Conservation (phyloP, 2,329 filamentous ascomycete genomes). For the Fusarium sp. region DNA sequence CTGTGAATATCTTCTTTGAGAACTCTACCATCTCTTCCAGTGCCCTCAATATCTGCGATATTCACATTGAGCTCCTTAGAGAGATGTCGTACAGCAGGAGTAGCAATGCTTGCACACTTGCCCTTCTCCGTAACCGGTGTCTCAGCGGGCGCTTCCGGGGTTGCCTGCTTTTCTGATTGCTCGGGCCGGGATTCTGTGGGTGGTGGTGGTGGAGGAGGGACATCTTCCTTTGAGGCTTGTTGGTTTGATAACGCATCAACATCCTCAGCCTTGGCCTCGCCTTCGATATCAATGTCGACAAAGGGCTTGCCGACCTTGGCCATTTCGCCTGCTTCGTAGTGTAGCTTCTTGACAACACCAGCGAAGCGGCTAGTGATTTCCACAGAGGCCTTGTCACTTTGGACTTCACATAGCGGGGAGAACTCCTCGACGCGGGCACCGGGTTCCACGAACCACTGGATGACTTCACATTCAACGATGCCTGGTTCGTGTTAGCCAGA, state of each 20-base stretch:
- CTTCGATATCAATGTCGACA: conserved; percentile 93
- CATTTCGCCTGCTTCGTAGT: conserved; percentile 97
- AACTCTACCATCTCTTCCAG: conserved; percentile 90
- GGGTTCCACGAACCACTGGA: conserved; percentile 99
- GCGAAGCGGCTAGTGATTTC: conserved; percentile 97
- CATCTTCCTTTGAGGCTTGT: conserved; percentile 49
- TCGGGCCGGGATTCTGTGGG: conserved; percentile 32
- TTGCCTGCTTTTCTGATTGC: conserved; percentile 15
- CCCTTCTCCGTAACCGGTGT: conserved; percentile 59
- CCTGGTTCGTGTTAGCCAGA: conserved; percentile 64
- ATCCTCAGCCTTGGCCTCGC: conserved; percentile 69
- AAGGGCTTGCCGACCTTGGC: conserved; percentile 94
- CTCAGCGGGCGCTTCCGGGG: conserved; percentile 10
- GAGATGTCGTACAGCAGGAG: conserved; percentile 90
- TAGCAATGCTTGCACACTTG: conserved; percentile 82
- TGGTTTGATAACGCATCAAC: conserved; percentile 54
- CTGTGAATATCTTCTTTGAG: conserved; percentile 91
- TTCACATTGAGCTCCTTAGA: conserved; percentile 83
- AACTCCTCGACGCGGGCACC: conserved; percentile 97
- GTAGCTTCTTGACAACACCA: conserved; percentile 93
- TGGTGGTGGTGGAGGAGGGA: conserved; percentile 43
- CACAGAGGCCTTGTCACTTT: conserved; percentile 92
- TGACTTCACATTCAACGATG: conserved; percentile 98
- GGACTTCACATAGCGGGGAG: conserved; percentile 96
- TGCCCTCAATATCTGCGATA: conserved; percentile 83